Evolutionary conservation across 192 early-diverging fungal species (phyloP), one percentile per base, ranked within the genome.

Genomic region (Backusella tuberculispora): DNA sequence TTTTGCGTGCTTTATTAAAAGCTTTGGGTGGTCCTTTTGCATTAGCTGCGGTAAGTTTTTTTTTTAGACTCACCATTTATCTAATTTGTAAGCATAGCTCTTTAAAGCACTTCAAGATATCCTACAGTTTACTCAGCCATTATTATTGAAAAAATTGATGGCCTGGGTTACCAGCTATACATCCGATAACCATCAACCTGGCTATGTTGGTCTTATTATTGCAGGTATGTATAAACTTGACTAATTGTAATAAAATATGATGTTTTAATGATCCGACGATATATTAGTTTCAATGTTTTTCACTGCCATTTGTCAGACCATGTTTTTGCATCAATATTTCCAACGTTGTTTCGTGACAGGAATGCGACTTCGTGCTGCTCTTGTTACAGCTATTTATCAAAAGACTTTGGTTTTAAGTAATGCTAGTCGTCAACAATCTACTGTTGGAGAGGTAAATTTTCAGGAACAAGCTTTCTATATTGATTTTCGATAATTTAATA

Each of bases 291-390:
- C 89, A 34, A 97, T 99, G 95, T 86, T 97, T 38, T 9, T 83
- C 14, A 86, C 90, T 60, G 92, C 92, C 71, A 44, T 94, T 13
- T 76, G 84, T 3, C 94, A 97, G 80, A 94, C 96, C 5, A 78
- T 91, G 47, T 82, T 95, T 8, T 84, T 96, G 26, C 95, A 97
- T 76, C 95, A 96, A 76, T 95, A 96, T 84, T 94, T 95, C 85
- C 94, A 96, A 71, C 78, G 89, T 64, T 95, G 93, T 75, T 88
- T 94, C 75, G 82, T 86, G n/a, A 91, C 89, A 6, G 92, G 92
- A 47, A 92, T 94, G 89, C 89, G 88, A 43, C 79, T 90, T 29
- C 90, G 91, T 72, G 88, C 93, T 17, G 93, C 91, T 21, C 77
- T 95, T 37, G 89, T 92, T 38, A 89, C 94, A 0, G 90, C 93